These are phyloP conservation scores for Ottelia alismoides DNA, from an alignment of 106 monocot species.

Conservation along the genomic window DNA sequence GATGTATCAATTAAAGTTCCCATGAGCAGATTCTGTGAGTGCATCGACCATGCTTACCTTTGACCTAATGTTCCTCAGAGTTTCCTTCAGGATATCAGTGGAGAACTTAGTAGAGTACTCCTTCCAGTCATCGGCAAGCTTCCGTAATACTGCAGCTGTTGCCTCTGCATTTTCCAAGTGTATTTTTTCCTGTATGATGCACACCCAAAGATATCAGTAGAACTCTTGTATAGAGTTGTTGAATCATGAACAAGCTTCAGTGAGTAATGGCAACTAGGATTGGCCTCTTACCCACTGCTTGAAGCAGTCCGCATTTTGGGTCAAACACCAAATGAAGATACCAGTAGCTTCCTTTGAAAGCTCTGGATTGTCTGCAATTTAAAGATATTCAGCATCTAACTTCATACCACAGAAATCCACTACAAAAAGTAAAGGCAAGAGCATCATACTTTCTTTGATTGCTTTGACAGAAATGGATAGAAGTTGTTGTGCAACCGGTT, in stretches of 20 bases:
- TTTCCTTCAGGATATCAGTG: slow-evolving; percentile 33
- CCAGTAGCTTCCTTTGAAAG: slow-evolving; percentile 61
- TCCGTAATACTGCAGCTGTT: slow-evolving; percentile 52
- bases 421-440: not conserved
- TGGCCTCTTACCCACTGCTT: slow-evolving; percentile 68
- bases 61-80: slow-evolving; percentile 41
- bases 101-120: slow-evolving; percentile 40
- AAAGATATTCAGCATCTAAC: not conserved
- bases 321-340: slow-evolving; percentile 93
- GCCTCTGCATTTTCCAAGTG: slow-evolving; percentile 63
- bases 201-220: not conserved
- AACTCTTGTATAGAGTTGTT: not conserved
- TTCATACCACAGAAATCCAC: not conserved
- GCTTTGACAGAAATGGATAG: slow-evolving; percentile 44
- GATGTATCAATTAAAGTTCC: no score
- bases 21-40: no score
- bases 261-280: not conserved
- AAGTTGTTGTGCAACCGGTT: slow-evolving; percentile 81
- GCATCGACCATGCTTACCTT: slow-evolving; percentile 68
- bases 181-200: slow-evolving; percentile 55
- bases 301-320: slow-evolving; percentile 75
- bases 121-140: slow-evolving; percentile 57
- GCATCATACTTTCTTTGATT: slow-evolving; percentile 60
- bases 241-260: not conserved
- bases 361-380: slow-evolving; percentile 43